Conservation (phyloP, 768 basidiomycete species). For the Mycena vulgaris region DNA sequence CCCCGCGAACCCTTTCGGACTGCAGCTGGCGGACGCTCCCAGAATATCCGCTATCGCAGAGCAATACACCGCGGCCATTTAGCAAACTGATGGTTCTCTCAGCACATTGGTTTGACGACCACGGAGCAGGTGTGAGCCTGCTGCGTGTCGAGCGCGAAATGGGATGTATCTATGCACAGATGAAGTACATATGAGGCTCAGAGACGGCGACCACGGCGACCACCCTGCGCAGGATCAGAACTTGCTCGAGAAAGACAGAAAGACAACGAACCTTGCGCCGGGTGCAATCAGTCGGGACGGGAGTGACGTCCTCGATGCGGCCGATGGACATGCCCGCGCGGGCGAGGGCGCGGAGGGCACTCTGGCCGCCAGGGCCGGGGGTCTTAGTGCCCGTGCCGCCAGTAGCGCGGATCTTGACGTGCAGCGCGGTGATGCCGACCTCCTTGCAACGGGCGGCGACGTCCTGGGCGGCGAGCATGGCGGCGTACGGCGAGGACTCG, state of each 20-base stretch:
- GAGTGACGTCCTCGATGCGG: conserved; percentile 98
- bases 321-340: conserved; percentile 99
- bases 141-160: conserved; percentile 93
- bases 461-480: conserved; percentile 99
- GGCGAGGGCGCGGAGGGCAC: conserved; percentile 97
- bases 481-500: conserved; percentile 97
- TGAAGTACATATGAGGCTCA: conserved; percentile 58
- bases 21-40: too few species aligned
- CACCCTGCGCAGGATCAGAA: conserved; percentile 72
- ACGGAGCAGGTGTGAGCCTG: conserved; percentile 84
- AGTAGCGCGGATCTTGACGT: conserved; percentile 99
- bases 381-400: conserved; percentile 99
- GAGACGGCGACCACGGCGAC: conserved; percentile 98
- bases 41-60: too few species aligned
- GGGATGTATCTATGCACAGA: conserved; percentile 65
- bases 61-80: too few species aligned
- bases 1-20: too few species aligned
- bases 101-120: too few species aligned
- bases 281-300: conserved; percentile 97
- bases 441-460: conserved; percentile 93
- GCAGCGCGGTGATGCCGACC: conserved; percentile 97
- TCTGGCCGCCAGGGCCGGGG: conserved; percentile 98
- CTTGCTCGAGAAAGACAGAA: conserved; percentile 1
- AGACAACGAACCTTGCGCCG: conserved; percentile 87
- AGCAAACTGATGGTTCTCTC: too few species aligned